Conservation (phyloP, 2,329 filamentous ascomycete genomes). For the Neonectria faginata region DNA sequence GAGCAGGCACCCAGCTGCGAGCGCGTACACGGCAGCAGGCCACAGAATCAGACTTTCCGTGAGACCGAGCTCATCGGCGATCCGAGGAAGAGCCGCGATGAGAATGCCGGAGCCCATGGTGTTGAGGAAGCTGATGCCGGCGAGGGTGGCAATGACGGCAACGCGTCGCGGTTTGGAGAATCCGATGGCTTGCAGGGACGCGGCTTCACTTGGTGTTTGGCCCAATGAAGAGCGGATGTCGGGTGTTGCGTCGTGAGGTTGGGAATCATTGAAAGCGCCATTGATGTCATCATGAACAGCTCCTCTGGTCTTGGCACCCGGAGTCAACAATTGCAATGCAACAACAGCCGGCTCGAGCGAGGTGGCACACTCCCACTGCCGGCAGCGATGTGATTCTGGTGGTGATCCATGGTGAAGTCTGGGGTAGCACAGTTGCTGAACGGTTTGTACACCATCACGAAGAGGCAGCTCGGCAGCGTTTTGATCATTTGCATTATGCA, state of each 20-base stretch:
- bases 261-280: neutral
- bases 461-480: neutral
- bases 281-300: neutral
- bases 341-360: neutral
- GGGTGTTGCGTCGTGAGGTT: neutral
- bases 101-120: conserved; percentile 43
- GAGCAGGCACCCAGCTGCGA: conserved; percentile 50
- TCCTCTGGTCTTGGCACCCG: neutral
- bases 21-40: conserved; percentile 50
- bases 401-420: neutral
- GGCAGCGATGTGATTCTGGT: neutral
- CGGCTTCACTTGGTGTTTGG: neutral
- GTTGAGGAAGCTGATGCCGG: conserved; percentile 25
- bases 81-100: conserved; percentile 53
- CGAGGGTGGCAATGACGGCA: neutral
- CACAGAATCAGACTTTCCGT: conserved; percentile 48
- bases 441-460: no score
- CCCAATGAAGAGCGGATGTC: neutral
- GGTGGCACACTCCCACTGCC: neutral
- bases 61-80: conserved; percentile 51
- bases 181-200: neutral
- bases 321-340: neutral
- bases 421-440: no score
- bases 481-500: neutral
- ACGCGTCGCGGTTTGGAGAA: neutral